Percentiles rank a stretch among this genome's conserved stretches.
Conservation (phyloP, 2,329 filamentous ascomycete species). For the Paraconiothyrium brasiliense region DNA sequence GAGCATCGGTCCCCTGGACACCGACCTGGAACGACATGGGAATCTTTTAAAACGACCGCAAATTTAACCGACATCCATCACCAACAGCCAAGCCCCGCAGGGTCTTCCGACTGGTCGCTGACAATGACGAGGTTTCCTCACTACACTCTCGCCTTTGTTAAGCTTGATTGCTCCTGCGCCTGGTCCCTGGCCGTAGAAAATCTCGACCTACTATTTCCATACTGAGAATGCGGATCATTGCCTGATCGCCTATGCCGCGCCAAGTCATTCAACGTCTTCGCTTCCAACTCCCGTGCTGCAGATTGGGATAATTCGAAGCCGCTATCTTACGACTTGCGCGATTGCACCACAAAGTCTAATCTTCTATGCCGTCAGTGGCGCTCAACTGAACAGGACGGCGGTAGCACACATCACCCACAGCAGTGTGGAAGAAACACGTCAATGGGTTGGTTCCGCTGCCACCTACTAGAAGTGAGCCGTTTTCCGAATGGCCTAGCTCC, state of each 20-base stretch:
- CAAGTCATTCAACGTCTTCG: conserved; percentile 15
- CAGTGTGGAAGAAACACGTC: conserved; percentile 7
- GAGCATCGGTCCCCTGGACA: conserved; percentile 18
- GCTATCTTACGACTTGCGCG: not conserved
- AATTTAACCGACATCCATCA: conserved; percentile 21
- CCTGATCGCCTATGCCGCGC: conserved; percentile 15
- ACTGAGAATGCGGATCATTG: conserved; percentile 22
- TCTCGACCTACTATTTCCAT: conserved; percentile 13
- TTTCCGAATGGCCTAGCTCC: conserved; percentile 17
- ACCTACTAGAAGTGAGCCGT: conserved; percentile 8
- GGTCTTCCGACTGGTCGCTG: conserved; percentile 6
- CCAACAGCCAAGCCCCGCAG: conserved; percentile 14
- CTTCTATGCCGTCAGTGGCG: conserved; percentile 6
- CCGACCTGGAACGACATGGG: conserved; percentile 15
- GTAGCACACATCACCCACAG: conserved; percentile 10
- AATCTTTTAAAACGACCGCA: conserved; percentile 17
- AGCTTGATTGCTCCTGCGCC: conserved; percentile 24
- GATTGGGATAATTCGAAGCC: conserved; percentile 15
- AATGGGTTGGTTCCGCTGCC: conserved; percentile 5
- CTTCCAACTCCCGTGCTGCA: conserved; percentile 15
- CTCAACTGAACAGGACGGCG: conserved; percentile 14
- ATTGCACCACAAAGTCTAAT: conserved; percentile 2
- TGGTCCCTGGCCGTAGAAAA: conserved; percentile 27
- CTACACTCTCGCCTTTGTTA: conserved; percentile 24
- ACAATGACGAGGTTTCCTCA: conserved; percentile 19